phyloP scores from a whole-genome alignment of 2,329 filamentous ascomycete genomes.

The Neofusicoccum ribis region DNA sequence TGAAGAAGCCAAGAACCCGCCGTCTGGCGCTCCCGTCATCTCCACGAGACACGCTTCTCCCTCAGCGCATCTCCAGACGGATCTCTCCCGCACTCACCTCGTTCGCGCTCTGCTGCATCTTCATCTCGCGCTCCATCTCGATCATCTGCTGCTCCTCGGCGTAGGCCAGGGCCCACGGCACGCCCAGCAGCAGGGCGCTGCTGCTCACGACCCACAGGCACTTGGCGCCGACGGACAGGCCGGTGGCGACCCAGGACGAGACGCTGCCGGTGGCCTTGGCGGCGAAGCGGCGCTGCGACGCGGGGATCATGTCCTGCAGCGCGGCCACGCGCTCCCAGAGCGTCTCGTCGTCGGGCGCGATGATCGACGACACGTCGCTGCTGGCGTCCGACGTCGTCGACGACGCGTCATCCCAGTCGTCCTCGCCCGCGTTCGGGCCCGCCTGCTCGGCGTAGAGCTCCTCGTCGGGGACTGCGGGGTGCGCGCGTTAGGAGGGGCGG shows the following conservation, averaged over 20 bases:
- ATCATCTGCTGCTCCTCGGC: constrained; percentile 95
- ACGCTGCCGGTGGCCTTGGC: constrained; percentile 49
- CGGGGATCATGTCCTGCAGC: constrained; percentile 47
- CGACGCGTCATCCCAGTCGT: constrained; percentile 79
- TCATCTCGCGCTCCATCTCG: constrained; percentile 97
- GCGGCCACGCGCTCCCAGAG: constrained; percentile 45
- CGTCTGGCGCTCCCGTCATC: no score
- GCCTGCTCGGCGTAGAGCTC: constrained; percentile 76
- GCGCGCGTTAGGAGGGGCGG: background rate
- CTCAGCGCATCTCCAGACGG: background rate
- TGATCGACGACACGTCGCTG: constrained; percentile 30
- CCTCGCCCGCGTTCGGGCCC: constrained; percentile 66
- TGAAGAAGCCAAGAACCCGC: no score
- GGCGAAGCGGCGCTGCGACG: constrained; percentile 46
- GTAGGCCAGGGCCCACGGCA: constrained; percentile 90
- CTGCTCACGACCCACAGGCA: constrained; percentile 89
- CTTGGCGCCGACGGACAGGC: constrained; percentile 75
- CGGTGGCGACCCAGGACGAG: constrained; percentile 59
- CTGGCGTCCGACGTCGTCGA: constrained; percentile 54
- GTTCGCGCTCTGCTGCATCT: constrained; percentile 88
- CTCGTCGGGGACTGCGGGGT: constrained; percentile 74
- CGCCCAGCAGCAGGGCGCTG: constrained; percentile 82
- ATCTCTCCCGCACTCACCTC: constrained; percentile 55
- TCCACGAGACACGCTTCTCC: no score
- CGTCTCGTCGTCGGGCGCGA: constrained; percentile 30